Conservation (phyloP, 2,329 filamentous ascomycete species). For the Clonostachys rhizophaga region DNA sequence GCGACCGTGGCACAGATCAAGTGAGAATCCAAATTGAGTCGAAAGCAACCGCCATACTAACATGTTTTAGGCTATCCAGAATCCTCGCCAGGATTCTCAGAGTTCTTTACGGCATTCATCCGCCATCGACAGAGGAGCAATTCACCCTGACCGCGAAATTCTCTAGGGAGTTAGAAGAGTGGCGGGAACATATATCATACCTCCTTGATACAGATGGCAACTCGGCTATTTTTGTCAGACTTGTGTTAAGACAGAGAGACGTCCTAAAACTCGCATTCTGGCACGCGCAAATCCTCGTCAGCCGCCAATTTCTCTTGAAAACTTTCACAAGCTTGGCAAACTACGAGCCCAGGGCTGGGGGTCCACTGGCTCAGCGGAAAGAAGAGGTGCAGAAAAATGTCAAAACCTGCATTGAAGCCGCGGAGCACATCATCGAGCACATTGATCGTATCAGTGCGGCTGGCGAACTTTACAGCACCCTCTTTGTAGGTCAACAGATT, state of each 20-base stretch:
- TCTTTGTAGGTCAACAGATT: not conserved
- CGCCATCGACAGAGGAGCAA: constrained; percentile 15
- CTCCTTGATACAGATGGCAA: constrained; percentile 29
- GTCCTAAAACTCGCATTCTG: constrained; percentile 33
- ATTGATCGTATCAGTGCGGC: constrained; percentile 29
- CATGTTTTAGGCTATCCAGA: constrained; percentile 14
- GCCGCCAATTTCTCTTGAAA: constrained; percentile 28
- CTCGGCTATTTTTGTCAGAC: constrained; percentile 22
- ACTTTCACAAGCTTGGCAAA: constrained; percentile 17
- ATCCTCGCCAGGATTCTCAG: constrained; percentile 25
- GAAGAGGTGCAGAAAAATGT: constrained; percentile 8
- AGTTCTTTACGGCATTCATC: constrained; percentile 24
- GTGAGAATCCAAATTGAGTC: constrained; percentile 8
- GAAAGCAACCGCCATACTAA: not conserved
- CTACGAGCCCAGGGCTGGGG: not conserved
- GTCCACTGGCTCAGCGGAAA: not conserved
- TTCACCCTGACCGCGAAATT: constrained; percentile 17
- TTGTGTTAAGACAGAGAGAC: constrained; percentile 33
- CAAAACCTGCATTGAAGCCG: constrained; percentile 26
- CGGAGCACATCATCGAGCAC: constrained; percentile 27
- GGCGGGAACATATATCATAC: constrained; percentile 22
- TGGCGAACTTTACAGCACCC: constrained; percentile 21
- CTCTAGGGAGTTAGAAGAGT: constrained; percentile 21
- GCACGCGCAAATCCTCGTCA: constrained; percentile 33
- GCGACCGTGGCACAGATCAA: constrained; percentile 25